phyloP scores from a whole-genome alignment of 192 early-diverging fungal species.

The Mortierella alpina region DNA sequence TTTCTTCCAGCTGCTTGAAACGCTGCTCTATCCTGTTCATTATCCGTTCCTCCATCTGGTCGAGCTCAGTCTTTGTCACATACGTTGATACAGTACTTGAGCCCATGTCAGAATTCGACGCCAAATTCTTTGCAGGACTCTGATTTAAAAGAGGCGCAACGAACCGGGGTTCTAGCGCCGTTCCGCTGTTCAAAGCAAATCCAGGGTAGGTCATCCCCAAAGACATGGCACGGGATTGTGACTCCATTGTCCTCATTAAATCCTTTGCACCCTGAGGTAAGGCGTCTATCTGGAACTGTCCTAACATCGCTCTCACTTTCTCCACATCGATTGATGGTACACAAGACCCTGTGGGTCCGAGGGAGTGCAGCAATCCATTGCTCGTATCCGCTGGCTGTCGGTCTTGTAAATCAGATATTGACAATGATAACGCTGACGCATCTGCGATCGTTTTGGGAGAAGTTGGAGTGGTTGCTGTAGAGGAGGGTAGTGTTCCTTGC shows the following conservation, averaged over 20 bases:
- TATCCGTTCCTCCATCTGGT: constrained; percentile 29
- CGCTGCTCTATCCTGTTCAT: constrained; percentile 27
- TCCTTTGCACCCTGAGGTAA: constrained; percentile 33
- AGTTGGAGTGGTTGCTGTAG: constrained; percentile 4
- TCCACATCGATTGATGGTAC: constrained; percentile 21
- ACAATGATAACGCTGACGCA: background rate
- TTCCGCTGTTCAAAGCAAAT: background rate
- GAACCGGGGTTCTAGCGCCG: background rate
- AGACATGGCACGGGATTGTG: background rate
- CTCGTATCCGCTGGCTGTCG: background rate
- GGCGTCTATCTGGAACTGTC: constrained; percentile 22
- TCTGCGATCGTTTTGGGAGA: background rate
- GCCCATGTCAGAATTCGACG: too few species aligned
- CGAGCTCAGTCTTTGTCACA: constrained; percentile 37
- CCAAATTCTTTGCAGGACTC: background rate
- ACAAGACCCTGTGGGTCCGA: too few species aligned
- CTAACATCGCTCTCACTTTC: constrained; percentile 22
- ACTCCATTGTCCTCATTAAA: constrained; percentile 28
- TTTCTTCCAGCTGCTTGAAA: constrained; percentile 29
- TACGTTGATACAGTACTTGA: background rate
- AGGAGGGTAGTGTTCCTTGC: constrained; percentile 15
- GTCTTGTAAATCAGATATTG: background rate
- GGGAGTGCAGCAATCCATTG: background rate
- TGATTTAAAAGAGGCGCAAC: background rate
- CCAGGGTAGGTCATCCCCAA: background rate